Evolutionary conservation across 768 basidiomycete species (phyloP).

Genomic region (Psilocybe cubensis): DNA sequence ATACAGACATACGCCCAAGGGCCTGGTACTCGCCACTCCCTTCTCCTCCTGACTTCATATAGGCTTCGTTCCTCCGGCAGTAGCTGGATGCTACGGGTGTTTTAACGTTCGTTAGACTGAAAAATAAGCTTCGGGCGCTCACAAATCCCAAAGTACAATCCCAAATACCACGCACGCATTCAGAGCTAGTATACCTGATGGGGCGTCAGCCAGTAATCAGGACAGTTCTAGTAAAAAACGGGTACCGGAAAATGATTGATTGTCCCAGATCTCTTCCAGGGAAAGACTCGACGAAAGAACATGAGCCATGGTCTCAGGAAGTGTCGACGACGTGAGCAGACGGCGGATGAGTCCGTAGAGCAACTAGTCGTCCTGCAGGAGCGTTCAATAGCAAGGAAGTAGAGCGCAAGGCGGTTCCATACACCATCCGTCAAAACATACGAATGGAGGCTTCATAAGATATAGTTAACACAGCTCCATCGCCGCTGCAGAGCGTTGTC

Average conservation of each 20-base stretch:
- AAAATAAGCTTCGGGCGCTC: slow-evolving; percentile 6
- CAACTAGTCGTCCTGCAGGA: slow-evolving; percentile 1
- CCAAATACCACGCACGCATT: slow-evolving; percentile 32
- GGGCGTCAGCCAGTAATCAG: neutral
- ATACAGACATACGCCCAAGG: slow-evolving; percentile 37
- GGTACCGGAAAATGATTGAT: slow-evolving; percentile 19
- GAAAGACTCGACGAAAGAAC: slow-evolving; percentile 5
- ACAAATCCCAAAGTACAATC: slow-evolving; percentile 38
- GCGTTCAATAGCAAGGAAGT: slow-evolving; percentile 7
- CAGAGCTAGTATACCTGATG: slow-evolving; percentile 20
- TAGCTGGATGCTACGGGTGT: slow-evolving; percentile 25
- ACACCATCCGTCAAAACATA: neutral
- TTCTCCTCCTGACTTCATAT: slow-evolving; percentile 24
- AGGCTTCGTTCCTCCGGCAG: slow-evolving; percentile 32
- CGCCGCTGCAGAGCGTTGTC: slow-evolving; percentile 10
- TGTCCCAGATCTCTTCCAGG: slow-evolving; percentile 16
- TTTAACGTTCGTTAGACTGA: neutral
- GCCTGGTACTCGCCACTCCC: slow-evolving; percentile 28
- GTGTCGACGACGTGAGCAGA: neutral
- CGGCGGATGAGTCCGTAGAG: neutral
- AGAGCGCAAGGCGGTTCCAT: slow-evolving; percentile 13
- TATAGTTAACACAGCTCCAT: slow-evolving; percentile 22
- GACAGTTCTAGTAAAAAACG: neutral
- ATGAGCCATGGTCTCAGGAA: slow-evolving; percentile 2
- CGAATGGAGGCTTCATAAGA: slow-evolving; percentile 15